Evolutionary conservation across 345 rosid species (phyloP).

Genomic region (Geranium rotundifolium): DNA sequence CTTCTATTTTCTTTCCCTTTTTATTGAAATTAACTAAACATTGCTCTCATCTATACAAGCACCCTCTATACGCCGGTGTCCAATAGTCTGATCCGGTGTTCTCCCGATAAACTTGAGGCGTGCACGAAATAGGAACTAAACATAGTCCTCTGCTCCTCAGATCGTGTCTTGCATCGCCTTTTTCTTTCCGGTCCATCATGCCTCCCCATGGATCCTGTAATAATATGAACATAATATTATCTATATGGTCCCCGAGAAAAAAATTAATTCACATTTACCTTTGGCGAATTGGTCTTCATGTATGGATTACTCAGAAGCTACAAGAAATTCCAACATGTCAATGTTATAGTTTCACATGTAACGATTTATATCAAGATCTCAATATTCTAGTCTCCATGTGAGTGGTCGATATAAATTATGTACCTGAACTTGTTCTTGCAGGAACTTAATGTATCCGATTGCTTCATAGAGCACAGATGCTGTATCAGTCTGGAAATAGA

Average conservation of each 20-base stretch:
- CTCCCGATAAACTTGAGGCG: constrained; percentile 53
- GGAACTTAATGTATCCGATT: constrained; percentile 57
- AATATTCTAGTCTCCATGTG: no score
- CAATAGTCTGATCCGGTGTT: constrained; percentile 70
- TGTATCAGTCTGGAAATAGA: constrained; percentile 63
- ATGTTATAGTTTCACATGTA: not conserved
- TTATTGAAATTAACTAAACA: not conserved
- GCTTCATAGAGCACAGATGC: constrained; percentile 85
- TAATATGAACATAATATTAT: no score
- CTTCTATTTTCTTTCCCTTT: not conserved
- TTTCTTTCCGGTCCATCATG: constrained; percentile 40
- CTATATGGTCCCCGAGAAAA: not conserved
- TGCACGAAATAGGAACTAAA: constrained; percentile 60
- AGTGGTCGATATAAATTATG: not conserved
- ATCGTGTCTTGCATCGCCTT: constrained; percentile 41
- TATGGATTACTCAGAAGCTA: constrained; percentile 74
- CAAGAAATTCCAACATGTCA: constrained; percentile 6
- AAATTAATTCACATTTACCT: constrained; percentile 22
- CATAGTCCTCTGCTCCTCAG: constrained; percentile 72
- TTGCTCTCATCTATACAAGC: constrained; percentile 40
- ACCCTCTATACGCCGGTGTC: constrained; percentile 70
- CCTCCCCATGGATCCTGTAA: constrained; percentile 66
- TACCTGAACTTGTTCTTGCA: constrained; percentile 88
- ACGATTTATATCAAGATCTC: no score
- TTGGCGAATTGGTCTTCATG: constrained; percentile 50